Conservation (phyloP, 75 land plant genomes). For the Sequoiadendron giganteum region DNA sequence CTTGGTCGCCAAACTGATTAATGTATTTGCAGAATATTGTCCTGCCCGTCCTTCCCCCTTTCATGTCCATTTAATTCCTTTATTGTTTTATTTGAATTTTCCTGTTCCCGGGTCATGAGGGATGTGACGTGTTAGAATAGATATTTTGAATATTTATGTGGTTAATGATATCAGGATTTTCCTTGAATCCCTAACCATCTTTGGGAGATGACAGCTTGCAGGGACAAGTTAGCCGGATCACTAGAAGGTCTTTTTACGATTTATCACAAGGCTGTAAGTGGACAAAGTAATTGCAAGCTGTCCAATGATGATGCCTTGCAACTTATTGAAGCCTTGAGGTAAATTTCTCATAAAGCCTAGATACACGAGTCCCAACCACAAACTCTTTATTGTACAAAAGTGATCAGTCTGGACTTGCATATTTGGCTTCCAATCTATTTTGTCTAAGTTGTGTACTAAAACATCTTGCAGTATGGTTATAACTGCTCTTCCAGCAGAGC, state of each 20-base stretch:
- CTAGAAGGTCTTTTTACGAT: slow-evolving; percentile 76
- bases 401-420: neutral
- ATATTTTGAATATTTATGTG: neutral
- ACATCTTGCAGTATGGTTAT: slow-evolving; percentile 69
- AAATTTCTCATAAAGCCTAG: neutral
- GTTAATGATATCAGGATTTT: neutral
- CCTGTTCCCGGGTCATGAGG: no score
- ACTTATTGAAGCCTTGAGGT: slow-evolving; percentile 95
- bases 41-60: no score
- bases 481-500: slow-evolving; percentile 74
- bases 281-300: slow-evolving; percentile 56
- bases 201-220: slow-evolving; percentile 49
- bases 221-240: slow-evolving; percentile 67
- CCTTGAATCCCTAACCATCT: neutral
- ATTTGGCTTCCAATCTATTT: neutral
- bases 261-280: slow-evolving; percentile 65
- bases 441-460: neutral
- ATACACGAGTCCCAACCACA: neutral
- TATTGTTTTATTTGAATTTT: no score
- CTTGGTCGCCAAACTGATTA: no score
- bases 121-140: neutral
- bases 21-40: no score
- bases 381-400: neutral
- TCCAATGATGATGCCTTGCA: slow-evolving; percentile 82
- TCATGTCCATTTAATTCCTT: no score